phyloP scores from a whole-genome alignment of 495 filamentous ascomycete species.

The Astrothelium subdiscretum region DNA sequence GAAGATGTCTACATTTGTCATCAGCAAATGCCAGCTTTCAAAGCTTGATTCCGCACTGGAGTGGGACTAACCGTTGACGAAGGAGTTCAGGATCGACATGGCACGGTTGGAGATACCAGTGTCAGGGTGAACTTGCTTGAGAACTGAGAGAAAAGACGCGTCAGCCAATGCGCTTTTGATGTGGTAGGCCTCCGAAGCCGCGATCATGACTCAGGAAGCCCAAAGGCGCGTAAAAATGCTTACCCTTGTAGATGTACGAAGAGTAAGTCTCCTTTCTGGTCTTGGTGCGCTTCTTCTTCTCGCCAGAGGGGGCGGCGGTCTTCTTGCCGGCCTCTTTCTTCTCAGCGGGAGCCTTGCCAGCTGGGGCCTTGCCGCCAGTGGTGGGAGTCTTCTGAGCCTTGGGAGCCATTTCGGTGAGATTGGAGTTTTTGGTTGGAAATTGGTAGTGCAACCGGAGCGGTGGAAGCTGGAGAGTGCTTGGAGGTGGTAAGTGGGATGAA shows the following conservation, averaged over 20 bases:
- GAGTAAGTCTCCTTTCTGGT: slow-evolving; percentile 99
- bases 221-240: slow-evolving; percentile 23
- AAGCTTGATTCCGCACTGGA: slow-evolving; percentile 1
- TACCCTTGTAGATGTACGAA: slow-evolving; percentile 99
- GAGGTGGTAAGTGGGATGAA: slow-evolving; percentile 10
- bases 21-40: slow-evolving; percentile 14
- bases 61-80: slow-evolving; percentile 80
- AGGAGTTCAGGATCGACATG: slow-evolving; percentile 99
- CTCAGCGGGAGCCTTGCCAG: slow-evolving; percentile 79
- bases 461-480: slow-evolving; percentile 1
- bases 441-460: not conserved
- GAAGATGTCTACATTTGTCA: slow-evolving; percentile 70
- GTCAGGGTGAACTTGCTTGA: slow-evolving; percentile 99
- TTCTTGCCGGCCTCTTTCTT: slow-evolving; percentile 99
- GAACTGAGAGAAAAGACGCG: slow-evolving; percentile 50
- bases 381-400: slow-evolving; percentile 82
- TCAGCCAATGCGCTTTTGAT: slow-evolving; percentile 21
- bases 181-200: slow-evolving; percentile 1
- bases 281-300: slow-evolving; percentile 99
- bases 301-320: slow-evolving; percentile 78
- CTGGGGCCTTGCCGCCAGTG: slow-evolving; percentile 92
- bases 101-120: slow-evolving; percentile 99
- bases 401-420: slow-evolving; percentile 16
- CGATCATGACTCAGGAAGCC: slow-evolving; percentile 14
- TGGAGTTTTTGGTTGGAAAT: slow-evolving; percentile 4